Base-by-base conservation (phyloP, 2,329 filamentous ascomycete genomes). In the Colletotrichum karsti region DNA sequence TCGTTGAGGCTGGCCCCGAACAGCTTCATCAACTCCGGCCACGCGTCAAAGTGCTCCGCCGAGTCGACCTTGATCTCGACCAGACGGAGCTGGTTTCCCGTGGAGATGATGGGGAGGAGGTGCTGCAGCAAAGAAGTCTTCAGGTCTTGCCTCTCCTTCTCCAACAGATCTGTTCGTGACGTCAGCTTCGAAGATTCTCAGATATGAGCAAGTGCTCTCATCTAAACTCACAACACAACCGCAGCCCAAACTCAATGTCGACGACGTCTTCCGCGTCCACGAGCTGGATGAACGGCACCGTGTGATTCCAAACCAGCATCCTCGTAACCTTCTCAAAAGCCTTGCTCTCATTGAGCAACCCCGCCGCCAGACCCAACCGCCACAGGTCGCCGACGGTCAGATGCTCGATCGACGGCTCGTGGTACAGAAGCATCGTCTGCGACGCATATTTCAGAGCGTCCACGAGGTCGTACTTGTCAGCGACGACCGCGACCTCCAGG, bases 401-500 rank as follows among this genome's bases (percentile, higher is more conserved):
- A 7, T 58, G 60, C 20, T 65, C 65, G 20, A 68, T 65, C 37
- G 60, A 64, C 30, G 65, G 65, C 60, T 68, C 65, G 30, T 68
- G 65, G 46, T 59, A 59, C 28, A 57, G 66, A 20, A 69, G 56
- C 66, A 66, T 66, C 30, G 42, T 69, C 50, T 69, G 62, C 33
- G 62, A 66, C 13, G 66, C 66, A 22, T 61, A 69, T 35, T 57
- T 67, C 10, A 69, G 48, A 39, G 66, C 66, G 13, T 69, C 51
- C 5, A 69, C 8, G 50, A 70, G 62, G 46, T 71, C 65, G 54
- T 78, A 80, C 37, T 76, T 74, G 41, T 74, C 68, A n/a, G 72
- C 74, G 9, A 77, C 46, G 1, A 72, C 62, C 3, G 77, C 73
- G 5, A 80, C 55, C 15, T 74, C 69, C 2, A 78, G 70, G 7